These are phyloP conservation scores for Hypholoma sublateritium DNA, from an alignment of 768 basidiomycete species.

Conservation along the genomic window DNA sequence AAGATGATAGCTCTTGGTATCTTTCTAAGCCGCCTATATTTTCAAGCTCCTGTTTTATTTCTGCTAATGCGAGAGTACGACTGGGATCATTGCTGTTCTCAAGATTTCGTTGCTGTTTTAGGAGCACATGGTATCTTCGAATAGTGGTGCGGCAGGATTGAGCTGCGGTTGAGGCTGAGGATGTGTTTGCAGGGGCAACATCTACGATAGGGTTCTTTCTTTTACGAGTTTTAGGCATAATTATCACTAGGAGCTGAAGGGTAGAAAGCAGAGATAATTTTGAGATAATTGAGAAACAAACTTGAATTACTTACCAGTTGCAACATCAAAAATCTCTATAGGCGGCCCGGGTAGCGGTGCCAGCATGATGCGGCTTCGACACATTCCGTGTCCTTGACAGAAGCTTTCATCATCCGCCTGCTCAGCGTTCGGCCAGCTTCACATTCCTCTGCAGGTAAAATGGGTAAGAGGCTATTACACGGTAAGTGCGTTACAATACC, in stretches of 20 bases:
- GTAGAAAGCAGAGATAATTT: background rate
- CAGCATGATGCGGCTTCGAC: no score
- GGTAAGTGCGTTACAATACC: no score
- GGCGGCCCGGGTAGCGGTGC: no score
- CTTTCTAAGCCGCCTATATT: conserved; percentile 73
- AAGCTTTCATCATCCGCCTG: no score
- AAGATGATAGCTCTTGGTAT: conserved; percentile 82
- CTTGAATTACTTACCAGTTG: no score
- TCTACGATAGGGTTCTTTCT: conserved; percentile 34
- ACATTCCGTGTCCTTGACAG: no score
- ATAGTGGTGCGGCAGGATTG: conserved; percentile 72
- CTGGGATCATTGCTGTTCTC: conserved; percentile 26
- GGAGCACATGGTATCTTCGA: conserved; percentile 75
- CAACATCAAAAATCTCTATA: no score
- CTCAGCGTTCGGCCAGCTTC: no score
- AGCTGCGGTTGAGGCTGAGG: conserved; percentile 55
- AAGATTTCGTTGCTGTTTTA: conserved; percentile 67
- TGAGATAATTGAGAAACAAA: no score
- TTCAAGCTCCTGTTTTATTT: conserved; percentile 63
- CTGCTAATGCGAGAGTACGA: conserved; percentile 36
- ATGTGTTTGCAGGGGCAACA: conserved; percentile 6
- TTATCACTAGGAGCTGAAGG: background rate
- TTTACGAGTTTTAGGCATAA: conserved; percentile 38
- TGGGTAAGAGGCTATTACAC: no score
- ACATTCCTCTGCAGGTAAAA: no score